Evolutionary conservation across 1,139 yeast species (phyloP), one percentile per base, ranked within the genome.

Genomic region (Kodamaea plutei): DNA sequence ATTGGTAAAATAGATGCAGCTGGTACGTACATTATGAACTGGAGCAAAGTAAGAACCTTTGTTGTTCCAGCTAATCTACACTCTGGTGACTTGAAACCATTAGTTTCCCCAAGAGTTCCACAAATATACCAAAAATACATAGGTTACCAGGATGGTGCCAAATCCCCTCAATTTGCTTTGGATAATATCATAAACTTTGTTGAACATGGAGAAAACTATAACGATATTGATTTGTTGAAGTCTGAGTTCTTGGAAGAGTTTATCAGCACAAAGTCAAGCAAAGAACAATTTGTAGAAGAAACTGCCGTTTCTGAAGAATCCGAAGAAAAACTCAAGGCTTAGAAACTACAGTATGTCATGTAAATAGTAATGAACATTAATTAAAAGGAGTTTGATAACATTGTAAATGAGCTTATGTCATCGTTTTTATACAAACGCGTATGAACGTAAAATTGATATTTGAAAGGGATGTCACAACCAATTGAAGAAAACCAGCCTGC

Each of bases 31-130:
- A 67, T 76, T 10, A 73, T 91, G 42, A 73, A 85, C 61, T 91
- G 95, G 87, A 59, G 63, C 24, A 87, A 82, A 52, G 98, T 89
- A 19, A 73, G 96, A 50, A 88, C 97, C 0, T 91, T 82, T 57
- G 95, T 84, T 4, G 88, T 79, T 7, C 99, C 99, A 3, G 61
- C 68, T 2, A 67, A 65, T 20, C 51, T 70, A 40, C 49, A 56
- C 30, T 49, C 53, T 18, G 55, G 65, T 6, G 56, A 68, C 34
- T 66, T 89, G 44, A 81, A 76, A 50, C 88, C 97, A 3, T 69
- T 87, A 38, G 95, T 88, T 5, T 65, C 72, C 4, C 67, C 82
- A 14, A 79, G 77, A 31, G 72, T 80, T 10, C 91, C 95, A 8
- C 73, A 77, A 47, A 68, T 88, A 36, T 69, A 65, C 41, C 89